These are phyloP conservation scores for Elsinoe perseae DNA, from an alignment of 2,329 filamentous ascomycete genomes.

Conservation along the genomic window DNA sequence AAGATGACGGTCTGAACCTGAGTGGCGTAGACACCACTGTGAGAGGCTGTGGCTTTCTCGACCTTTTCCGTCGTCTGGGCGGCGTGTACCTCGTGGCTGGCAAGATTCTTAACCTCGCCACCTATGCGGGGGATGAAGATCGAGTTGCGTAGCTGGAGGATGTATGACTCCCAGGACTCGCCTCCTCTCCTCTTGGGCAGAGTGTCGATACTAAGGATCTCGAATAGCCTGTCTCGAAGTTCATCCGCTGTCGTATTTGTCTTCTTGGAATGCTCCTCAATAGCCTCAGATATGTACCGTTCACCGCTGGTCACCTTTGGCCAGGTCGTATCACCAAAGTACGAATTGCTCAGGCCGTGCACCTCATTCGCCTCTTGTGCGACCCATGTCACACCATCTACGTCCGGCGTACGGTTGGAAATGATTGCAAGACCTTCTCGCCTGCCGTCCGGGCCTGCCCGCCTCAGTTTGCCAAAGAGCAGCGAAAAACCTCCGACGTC, in stretches of 20 bases:
- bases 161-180: constrained; percentile 48
- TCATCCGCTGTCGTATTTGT: constrained; percentile 39
- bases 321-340: constrained; percentile 53
- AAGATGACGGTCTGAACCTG: constrained; percentile 57
- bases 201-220: constrained; percentile 47
- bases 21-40: constrained; percentile 52
- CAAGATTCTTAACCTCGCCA: constrained; percentile 33
- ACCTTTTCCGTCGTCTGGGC: constrained; percentile 22
- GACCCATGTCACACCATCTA: constrained; percentile 46
- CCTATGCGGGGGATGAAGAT: constrained; percentile 55
- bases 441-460: constrained; percentile 31
- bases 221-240: constrained; percentile 46
- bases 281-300: constrained; percentile 42
- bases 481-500: constrained; percentile 58
- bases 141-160: constrained; percentile 50
- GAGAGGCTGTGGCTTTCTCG: constrained; percentile 22
- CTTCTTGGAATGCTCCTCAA: constrained; percentile 37
- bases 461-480: constrained; percentile 46
- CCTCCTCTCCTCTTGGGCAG: constrained; percentile 45
- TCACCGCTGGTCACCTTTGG: constrained; percentile 55
- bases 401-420: constrained; percentile 53
- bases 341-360: constrained; percentile 54
- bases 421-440: constrained; percentile 46
- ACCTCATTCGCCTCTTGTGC: constrained; percentile 44
- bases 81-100: constrained; percentile 36